Base-by-base conservation (phyloP, 2,329 filamentous ascomycete genomes). In the Neonectria faginata region DNA sequence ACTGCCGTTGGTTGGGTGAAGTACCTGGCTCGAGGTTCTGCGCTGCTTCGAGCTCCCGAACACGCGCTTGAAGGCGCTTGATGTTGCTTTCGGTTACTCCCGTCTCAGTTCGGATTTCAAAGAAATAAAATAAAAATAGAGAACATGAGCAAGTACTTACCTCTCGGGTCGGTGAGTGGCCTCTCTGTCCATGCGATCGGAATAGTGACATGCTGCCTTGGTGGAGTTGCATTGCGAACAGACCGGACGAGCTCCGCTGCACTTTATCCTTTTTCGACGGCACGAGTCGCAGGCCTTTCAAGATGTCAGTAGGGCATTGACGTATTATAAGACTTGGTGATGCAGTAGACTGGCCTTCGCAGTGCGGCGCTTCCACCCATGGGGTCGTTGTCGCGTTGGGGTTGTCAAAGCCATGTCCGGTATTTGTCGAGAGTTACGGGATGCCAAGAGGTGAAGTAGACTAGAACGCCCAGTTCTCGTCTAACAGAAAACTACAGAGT, bases 341-440 rank as follows among this genome's bases (percentile, higher is more conserved):
- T 18, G 12, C 12, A 25, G 20, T 7, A 18, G 22, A 47, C 57
- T 1, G 16, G 54, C 57, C 42, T 60, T 60, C 11, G 57, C 57
- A 9, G 54, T 54, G 25, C 57, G 57, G n/a, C 57, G 57, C n/a
- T 53, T 60, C 57, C 57, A 60, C 22, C 57, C 57, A 41, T 31
- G 55, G 31, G 51, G 4, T 29, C 57, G 25, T 25, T 60, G 50
- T 3, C 29, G 29, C 8, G 48, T 50, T 47, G 57, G 50, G 5
- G 50, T 41, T 12, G 48, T 45, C 27, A 41, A 27, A 39, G 57
- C 16, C 57, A 60, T 60, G 9, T 16, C 45, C 3, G 14, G 14
- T 9, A 20, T 11, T 20, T 25, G 14, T 44, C n/a, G 16, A 27
- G 16, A 22, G 31, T 7, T 18, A 39, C 39, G n/a, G 25, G 11